Percentiles rank a stretch among this genome's conserved stretches.
These are phyloP conservation scores for Porphyrellus cyaneotinctus DNA, from an alignment of 768 basidiomycete genomes.

Conservation along the genomic window DNA sequence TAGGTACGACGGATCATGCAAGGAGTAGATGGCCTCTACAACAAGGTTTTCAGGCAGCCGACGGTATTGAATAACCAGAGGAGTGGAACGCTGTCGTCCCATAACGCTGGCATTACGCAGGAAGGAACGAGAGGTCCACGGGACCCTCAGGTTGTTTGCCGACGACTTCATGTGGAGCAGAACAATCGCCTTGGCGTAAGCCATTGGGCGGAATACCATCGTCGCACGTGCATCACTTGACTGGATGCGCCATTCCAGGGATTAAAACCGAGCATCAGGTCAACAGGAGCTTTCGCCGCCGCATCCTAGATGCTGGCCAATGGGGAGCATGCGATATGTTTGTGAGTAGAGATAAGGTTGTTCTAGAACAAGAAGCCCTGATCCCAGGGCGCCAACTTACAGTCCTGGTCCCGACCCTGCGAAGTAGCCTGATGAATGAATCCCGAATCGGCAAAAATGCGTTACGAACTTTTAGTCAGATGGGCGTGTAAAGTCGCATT, in stretches of 20 bases:
- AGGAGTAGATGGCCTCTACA: not conserved
- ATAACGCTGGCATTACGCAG: conserved; percentile 5
- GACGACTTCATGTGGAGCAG: not conserved
- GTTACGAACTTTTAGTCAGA: conserved; percentile 4
- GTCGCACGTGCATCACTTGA: conserved; percentile 3
- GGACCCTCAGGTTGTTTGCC: not conserved
- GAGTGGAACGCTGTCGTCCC: conserved; percentile 14
- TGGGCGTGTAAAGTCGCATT: conserved; percentile 1
- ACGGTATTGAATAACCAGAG: conserved; percentile 11
- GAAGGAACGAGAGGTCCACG: conserved; percentile 7
- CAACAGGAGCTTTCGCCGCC: conserved; percentile 2
- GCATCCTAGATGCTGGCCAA: conserved; percentile 19
- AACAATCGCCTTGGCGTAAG: not conserved
- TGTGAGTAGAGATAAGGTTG: not conserved
- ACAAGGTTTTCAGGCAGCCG: conserved; percentile 4
- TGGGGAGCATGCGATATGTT: conserved; percentile 14
- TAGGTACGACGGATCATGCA: conserved; percentile 1
- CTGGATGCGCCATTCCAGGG: not conserved
- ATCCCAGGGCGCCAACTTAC: not conserved
- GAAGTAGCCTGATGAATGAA: conserved; percentile 5
- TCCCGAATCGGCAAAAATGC: not conserved
- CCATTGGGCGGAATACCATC: too few species aligned
- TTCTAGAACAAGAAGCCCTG: conserved; percentile 12
- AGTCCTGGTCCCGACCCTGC: conserved; percentile 19
- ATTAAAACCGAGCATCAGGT: not conserved